phyloP scores from a whole-genome alignment of 2,329 filamentous ascomycete genomes.

The Sporothrix brunneoviolacea region DNA sequence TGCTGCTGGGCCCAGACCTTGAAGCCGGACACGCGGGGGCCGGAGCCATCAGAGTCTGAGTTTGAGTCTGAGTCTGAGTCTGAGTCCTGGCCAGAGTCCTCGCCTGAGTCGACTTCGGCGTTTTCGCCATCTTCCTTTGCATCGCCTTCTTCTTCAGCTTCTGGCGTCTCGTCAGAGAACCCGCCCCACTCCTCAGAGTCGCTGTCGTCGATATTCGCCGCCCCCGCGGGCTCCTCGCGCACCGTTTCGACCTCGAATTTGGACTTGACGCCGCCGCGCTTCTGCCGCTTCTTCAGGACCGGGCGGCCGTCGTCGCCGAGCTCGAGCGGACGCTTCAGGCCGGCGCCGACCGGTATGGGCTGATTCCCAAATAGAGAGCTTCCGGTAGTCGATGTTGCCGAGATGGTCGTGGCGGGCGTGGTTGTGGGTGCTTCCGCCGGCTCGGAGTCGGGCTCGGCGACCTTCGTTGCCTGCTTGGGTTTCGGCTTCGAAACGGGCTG shows the following conservation, averaged over 20 bases:
- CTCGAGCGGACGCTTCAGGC: constrained; percentile 81
- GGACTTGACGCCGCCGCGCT: constrained; percentile 54
- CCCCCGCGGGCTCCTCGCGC: constrained; percentile 43
- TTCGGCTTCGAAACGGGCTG: neutral
- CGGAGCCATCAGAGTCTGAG: neutral
- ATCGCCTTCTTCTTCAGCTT: constrained; percentile 24
- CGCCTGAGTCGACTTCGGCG: constrained; percentile 28
- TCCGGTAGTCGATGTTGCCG: too few species aligned
- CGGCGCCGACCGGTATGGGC: constrained; percentile 52
- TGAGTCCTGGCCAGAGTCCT: constrained; percentile 26
- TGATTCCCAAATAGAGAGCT: constrained; percentile 11
- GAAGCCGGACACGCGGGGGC: constrained; percentile 57
- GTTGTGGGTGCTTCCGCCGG: neutral
- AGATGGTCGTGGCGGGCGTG: neutral
- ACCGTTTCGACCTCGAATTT: constrained; percentile 73
- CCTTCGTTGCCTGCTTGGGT: neutral
- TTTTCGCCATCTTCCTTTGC: constrained; percentile 17
- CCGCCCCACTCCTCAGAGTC: constrained; percentile 53
- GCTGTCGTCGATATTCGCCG: constrained; percentile 31
- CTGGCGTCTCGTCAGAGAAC: constrained; percentile 45
- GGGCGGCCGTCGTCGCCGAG: constrained; percentile 72
- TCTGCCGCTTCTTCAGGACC: constrained; percentile 75
- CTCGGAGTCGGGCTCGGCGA: too few species aligned
- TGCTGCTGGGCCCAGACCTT: constrained; percentile 88
- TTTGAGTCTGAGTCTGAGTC: neutral